A percentile compares a stretch with the other conserved stretches of the same genome.
Conservation (phyloP, 1,284 basidiomycete species). For the Marasmius oreades region DNA sequence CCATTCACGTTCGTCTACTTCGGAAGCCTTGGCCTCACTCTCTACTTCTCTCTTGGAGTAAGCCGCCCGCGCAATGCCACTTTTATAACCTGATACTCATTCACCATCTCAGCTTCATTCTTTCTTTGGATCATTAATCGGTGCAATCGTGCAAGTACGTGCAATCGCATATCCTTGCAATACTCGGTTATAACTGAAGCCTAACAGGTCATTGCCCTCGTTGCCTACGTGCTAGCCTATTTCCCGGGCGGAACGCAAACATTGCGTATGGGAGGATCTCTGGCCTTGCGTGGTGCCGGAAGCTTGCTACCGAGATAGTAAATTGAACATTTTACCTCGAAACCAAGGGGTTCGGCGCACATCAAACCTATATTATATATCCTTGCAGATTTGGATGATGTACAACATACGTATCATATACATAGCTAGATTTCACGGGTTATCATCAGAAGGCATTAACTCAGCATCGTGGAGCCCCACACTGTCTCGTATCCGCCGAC, state of each 20-base stretch:
- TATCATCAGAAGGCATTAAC: conserved; percentile 12
- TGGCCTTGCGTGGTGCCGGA: conserved; percentile 79
- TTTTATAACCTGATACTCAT: conserved; percentile 1
- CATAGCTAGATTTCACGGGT: conserved; percentile 7
- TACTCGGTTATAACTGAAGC: background rate
- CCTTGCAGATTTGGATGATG: background rate
- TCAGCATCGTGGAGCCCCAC: conserved; percentile 45
- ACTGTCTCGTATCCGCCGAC: conserved; percentile 56
- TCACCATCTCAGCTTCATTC: conserved; percentile 57
- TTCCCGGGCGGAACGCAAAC: conserved; percentile 86
- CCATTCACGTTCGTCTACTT: conserved; percentile 89
- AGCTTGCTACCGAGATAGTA: conserved; percentile 71
- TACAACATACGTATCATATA: conserved; percentile 6
- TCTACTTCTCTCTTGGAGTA: conserved; percentile 88
- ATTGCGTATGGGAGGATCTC: conserved; percentile 76
- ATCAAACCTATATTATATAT: too few species aligned
- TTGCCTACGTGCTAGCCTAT: conserved; percentile 87
- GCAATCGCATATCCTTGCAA: background rate
- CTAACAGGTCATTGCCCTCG: conserved; percentile 67
- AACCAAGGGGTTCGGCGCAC: background rate
- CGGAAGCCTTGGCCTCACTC: conserved; percentile 73
- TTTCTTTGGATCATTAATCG: conserved; percentile 80
- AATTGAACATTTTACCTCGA: too few species aligned
- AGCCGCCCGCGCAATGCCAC: conserved; percentile 23
- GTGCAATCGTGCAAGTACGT: conserved; percentile 71